These are phyloP conservation scores for Boletus tomentosulus DNA, from an alignment of 768 basidiomycete species.

Conservation along the genomic window DNA sequence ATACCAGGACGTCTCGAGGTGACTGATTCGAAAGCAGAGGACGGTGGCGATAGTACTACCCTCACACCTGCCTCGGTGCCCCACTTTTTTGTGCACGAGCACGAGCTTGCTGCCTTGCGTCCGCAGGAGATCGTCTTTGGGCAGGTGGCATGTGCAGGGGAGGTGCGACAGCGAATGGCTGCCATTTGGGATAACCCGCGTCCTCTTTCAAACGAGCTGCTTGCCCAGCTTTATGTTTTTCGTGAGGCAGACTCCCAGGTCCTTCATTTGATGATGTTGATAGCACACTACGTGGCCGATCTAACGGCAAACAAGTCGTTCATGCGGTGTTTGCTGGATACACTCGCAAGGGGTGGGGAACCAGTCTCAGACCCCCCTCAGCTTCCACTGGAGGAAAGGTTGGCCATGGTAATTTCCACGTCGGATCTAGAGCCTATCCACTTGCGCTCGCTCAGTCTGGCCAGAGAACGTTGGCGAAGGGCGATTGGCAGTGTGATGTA, in stretches of 20 bases:
- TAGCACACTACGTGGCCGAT: constrained; percentile 50
- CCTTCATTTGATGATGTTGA: constrained; percentile 32
- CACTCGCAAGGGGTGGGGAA: constrained; percentile 23
- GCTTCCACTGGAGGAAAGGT: constrained; percentile 34
- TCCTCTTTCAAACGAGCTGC: not conserved
- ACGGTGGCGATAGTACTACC: too few species aligned
- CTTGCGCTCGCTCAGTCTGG: constrained; percentile 26
- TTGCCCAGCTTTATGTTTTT: too few species aligned
- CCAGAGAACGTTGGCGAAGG: constrained; percentile 42
- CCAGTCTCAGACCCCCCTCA: constrained; percentile 3
- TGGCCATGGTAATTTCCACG: constrained; percentile 39
- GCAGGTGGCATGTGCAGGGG: constrained; percentile 30
- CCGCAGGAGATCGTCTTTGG: constrained; percentile 36
- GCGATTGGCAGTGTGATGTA: constrained; percentile 41
- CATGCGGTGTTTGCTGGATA: constrained; percentile 43
- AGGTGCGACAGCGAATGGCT: constrained; percentile 29
- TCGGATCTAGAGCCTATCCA: constrained; percentile 35
- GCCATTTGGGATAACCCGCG: constrained; percentile 33
- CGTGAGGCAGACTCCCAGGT: too few species aligned
- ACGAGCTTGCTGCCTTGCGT: not conserved
- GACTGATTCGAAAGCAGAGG: too few species aligned
- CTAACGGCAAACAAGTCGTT: constrained; percentile 42
- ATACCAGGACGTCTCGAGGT: too few species aligned
- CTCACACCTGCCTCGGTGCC: too few species aligned
- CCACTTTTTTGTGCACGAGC: too few species aligned